Conservation (phyloP, 257 asterid species). For the Solanum bukasovii region DNA sequence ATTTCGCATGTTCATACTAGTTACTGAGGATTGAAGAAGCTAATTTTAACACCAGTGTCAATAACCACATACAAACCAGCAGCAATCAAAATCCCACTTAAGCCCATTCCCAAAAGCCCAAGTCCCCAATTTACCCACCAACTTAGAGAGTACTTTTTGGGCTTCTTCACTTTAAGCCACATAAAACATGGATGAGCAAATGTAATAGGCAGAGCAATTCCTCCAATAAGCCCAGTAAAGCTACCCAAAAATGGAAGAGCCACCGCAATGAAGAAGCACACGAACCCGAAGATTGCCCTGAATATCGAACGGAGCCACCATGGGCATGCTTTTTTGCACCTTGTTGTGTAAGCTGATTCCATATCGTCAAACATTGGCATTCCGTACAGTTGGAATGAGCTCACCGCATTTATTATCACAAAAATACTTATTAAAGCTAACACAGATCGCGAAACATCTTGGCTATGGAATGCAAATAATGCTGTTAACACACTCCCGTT, state of each 20-base stretch:
- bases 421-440: conserved; percentile 37
- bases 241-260: conserved; percentile 77
- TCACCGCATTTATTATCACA: conserved; percentile 54
- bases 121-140: conserved; percentile 79
- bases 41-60: conserved; percentile 52
- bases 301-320: conserved; percentile 68
- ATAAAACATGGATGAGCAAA: conserved; percentile 76
- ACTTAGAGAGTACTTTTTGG: conserved; percentile 27
- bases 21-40: conserved; percentile 40
- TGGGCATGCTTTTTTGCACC: conserved; percentile 59
- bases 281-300: conserved; percentile 48
- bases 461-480: conserved; percentile 40
- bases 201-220: conserved; percentile 64
- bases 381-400: conserved; percentile 81
- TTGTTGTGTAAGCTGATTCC: conserved; percentile 52
- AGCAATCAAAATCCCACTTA: conserved; percentile 40
- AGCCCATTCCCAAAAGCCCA: conserved; percentile 51
- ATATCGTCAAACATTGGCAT: conserved; percentile 76
- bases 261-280: conserved; percentile 59
- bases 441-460: conserved; percentile 34
- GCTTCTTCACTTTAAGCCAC: conserved; percentile 83
- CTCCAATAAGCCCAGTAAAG: conserved; percentile 74
- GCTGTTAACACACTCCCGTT: conserved; percentile 75
- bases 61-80: conserved; percentile 61
- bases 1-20: neutral